Base-by-base conservation (phyloP, 305 asterid species). In the Solanum hybrid region DNA sequence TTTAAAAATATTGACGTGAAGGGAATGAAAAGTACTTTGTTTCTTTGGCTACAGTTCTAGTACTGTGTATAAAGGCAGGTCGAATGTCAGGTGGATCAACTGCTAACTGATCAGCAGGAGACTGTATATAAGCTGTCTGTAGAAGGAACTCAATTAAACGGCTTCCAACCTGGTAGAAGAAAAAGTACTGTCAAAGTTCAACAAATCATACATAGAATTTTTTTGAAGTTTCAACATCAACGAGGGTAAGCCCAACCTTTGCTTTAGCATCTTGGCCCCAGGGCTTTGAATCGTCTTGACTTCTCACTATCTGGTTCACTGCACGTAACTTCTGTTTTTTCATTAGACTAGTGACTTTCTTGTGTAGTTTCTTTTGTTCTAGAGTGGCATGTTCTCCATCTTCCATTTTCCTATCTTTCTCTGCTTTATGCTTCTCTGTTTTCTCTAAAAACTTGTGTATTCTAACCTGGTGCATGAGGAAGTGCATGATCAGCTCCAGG, bases 261-360 rank as follows among this genome's bases (percentile, higher is more conserved):
- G 96, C 99, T 94, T 90, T 95, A 89, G 95, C 96, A 84, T 93
- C 98, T 91, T 92, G 92, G 35, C 96, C 95, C 99, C 99, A 97
- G 51, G 99, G 94, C 89, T 93, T 95, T 89, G 90, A 93, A 71
- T 92, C 95, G 86, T 93, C 93, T 86, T 94, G 94, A 89, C 91
- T 91, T 88, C 93, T 94, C 88, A 97, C 94, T 56, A 97, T 91
- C 37, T 92, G 94, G 90, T 94, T 94, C 93, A 95, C 98, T 85
- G 94, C 96, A 89, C 93, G 94, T 88, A 94, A 92, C 91, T 96
- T 96, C 90, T 95, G 97, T 88, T 94, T 95, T 92, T 95, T 95
- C 91, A 97, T 94, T 94, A 97, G 91, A 91, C 92, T 92, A 9
- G 94, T 91, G 87, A 97, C 99, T 86, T 88, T 95, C 76, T 89